A percentile compares a stretch with the other conserved stretches of the same genome.
Conservation (phyloP, 805 yeast genomes). For the Clavispora asparagi region DNA sequence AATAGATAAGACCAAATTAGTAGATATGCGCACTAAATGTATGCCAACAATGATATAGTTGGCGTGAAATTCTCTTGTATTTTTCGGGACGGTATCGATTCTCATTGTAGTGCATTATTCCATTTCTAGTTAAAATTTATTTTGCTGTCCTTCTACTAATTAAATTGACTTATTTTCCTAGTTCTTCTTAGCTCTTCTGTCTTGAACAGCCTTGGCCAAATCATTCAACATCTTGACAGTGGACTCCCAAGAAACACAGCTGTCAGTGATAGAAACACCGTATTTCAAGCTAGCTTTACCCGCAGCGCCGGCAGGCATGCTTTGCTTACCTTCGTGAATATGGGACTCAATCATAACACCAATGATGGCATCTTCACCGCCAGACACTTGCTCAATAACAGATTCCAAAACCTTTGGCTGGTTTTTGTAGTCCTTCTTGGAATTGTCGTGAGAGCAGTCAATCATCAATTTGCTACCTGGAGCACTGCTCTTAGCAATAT, state of each 20-base stretch:
- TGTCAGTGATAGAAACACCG: conserved; percentile 97
- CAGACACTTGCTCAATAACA: conserved; percentile 71
- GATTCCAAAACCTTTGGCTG: conserved; percentile 84
- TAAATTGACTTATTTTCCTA: not conserved
- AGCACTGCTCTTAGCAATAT: conserved; percentile 43
- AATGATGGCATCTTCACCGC: conserved; percentile 72
- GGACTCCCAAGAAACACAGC: conserved; percentile 87
- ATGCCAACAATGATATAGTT: too few species aligned
- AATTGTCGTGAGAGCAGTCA: conserved; percentile 97
- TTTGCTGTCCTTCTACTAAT: not conserved
- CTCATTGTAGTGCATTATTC: too few species aligned
- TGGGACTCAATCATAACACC: conserved; percentile 98
- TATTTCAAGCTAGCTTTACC: conserved; percentile 74
- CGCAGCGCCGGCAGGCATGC: conserved; percentile 58
- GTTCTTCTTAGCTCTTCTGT: conserved; percentile 49
- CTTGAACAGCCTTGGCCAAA: conserved; percentile 75
- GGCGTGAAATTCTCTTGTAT: too few species aligned
- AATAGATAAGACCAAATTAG: too few species aligned
- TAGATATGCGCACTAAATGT: too few species aligned
- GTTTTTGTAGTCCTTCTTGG: conserved; percentile 82
- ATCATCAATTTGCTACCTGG: conserved; percentile 68
- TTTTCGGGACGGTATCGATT: too few species aligned
- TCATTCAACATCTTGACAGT: conserved; percentile 68
- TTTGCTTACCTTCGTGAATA: conserved; percentile 85
- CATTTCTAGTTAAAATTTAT: not conserved